phyloP scores from a whole-genome alignment of 169 alveolate species.

The Plasmodium yoelii region DNA sequence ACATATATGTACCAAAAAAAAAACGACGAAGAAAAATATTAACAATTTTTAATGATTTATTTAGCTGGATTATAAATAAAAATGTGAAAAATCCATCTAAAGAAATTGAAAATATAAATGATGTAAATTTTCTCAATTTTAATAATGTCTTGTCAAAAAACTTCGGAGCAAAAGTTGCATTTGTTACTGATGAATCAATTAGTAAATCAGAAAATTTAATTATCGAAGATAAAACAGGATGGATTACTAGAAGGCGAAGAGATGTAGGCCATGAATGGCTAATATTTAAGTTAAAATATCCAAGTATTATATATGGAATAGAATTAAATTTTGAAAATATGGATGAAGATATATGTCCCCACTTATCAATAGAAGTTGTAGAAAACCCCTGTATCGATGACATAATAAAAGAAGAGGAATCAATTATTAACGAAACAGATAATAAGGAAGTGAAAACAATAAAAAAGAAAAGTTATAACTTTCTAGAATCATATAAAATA shows the following conservation, averaged over 20 bases:
- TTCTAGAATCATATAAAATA: conserved; percentile 71
- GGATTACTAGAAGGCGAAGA: conserved; percentile 76
- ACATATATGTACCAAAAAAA: conserved; percentile 13
- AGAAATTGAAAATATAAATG: conserved; percentile 54
- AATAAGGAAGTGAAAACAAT: conserved; percentile 13
- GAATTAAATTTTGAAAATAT: conserved; percentile 73
- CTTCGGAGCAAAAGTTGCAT: conserved; percentile 40
- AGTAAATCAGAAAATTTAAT: conserved; percentile 61
- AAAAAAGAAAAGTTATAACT: conserved; percentile 56
- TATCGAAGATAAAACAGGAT: conserved; percentile 43
- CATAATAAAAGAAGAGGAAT: conserved; percentile 70
- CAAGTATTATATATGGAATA: conserved; percentile 68
- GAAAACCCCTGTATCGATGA: conserved; percentile 38
- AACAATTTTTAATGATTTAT: conserved; percentile 39
- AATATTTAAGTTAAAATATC: conserved; percentile 41
- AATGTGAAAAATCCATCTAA: conserved; percentile 42
- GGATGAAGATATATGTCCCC: conserved; percentile 73
- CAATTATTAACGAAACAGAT: conserved; percentile 35
- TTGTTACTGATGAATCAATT: conserved; percentile 71
- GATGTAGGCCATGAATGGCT: conserved; percentile 77
- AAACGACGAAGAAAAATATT: conserved; percentile 37
- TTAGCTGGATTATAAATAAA: conserved; percentile 55
- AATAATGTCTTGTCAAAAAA: conserved; percentile 53
- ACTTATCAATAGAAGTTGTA: conserved; percentile 63
- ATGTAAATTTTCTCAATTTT: conserved; percentile 55